phyloP scores from a whole-genome alignment of 169 alveolate species.

The Plasmodium relictum region DNA sequence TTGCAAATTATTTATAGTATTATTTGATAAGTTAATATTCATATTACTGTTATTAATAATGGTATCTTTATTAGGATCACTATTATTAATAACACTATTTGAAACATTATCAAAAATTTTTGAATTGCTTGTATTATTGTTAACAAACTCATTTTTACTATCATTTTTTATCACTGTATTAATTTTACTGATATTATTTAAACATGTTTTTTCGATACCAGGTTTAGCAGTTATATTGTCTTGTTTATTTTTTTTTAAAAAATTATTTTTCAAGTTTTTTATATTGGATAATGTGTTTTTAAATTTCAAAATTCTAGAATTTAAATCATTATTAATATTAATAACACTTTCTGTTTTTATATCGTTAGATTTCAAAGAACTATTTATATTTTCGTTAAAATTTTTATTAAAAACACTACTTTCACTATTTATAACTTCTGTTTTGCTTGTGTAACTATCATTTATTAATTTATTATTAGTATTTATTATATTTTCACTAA shows the following conservation, averaged over 20 bases:
- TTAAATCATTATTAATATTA: neutral
- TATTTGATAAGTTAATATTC: too few relatives aligned
- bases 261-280: neutral
- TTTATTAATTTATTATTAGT: conserved; percentile 20
- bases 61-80: too few relatives aligned
- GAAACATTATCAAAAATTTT: too few relatives aligned
- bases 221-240: neutral
- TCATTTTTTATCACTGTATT: too few relatives aligned
- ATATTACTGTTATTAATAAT: too few relatives aligned
- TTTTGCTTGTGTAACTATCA: neutral
- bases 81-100: too few relatives aligned
- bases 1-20: too few relatives aligned
- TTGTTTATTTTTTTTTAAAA: neutral
- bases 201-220: neutral
- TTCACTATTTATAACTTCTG: neutral
- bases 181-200: too few relatives aligned
- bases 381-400: conserved; percentile 5
- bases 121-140: too few relatives aligned
- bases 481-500: conserved; percentile 4
- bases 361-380: neutral
- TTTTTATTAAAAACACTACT: neutral
- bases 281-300: neutral
- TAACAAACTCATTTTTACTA: too few relatives aligned
- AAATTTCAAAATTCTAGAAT: neutral
- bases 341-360: too few relatives aligned